Evolutionary conservation across 2,329 filamentous ascomycete genomes (phyloP), one percentile per base, ranked within the genome.

Genomic region (Aspergillus piperis): DNA sequence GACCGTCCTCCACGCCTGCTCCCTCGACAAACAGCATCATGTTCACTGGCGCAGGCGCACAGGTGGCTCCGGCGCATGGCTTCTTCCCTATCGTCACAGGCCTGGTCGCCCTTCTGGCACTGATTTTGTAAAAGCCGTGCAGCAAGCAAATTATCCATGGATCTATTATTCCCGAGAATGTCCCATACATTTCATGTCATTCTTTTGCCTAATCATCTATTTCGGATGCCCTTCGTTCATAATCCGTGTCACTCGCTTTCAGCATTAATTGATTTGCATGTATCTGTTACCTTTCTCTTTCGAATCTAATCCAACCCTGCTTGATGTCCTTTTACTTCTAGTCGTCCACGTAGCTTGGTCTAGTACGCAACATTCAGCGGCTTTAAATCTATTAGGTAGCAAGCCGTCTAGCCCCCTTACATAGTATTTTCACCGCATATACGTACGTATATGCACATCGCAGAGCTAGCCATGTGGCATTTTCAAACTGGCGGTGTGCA

Each of bases 1-100:
- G 7, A 68, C 75, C 21, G 66, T 78, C 58, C 70, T 75, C 21
- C 66, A 77, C 58, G 70, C 75, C 65, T 70, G 81, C 66, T 60
- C 42, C 61, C 2, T 19, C 8, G 21, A 1, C 27, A 4, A 51
- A 56, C 53, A 63, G 52, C 5, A 15, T 55, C 10, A 58, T 70
- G 59, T 75, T 74, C 62, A 61, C 62, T 1, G 72, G 72, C 21
- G 64, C 53, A 23, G 72, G 65, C 10, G 60, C 62, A 3, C 64
- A 63, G 1, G 17, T 70, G 3, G 61, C 67, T 2, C 61, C 61
- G 2, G 21, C 41, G 8, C 66, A 66, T 3, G 71, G 69, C 2
- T 32, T 73, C 19, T 57, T 66, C 8, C 69, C 72, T 0, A 64
- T 60, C 2, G 56, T 67, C 3, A 66, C 64, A 2, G 72, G 68